These are phyloP conservation scores for Rhodosporidiobolus sp. DNA, from an alignment of 768 basidiomycete species.

Conservation along the genomic window DNA sequence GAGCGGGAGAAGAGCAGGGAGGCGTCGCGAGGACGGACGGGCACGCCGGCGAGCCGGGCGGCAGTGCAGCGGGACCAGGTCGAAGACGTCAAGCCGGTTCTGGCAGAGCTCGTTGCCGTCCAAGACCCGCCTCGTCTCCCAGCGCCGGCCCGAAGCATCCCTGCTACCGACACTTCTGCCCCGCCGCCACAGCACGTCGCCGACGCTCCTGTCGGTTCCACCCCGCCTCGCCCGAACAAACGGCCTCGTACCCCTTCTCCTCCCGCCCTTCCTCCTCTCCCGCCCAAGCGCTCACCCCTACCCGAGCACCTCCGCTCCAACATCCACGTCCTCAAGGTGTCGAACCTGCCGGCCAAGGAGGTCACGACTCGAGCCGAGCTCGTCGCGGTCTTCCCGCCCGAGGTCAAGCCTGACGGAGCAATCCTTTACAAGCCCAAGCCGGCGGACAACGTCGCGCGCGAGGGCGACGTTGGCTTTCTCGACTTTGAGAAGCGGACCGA, in stretches of 20 bases:
- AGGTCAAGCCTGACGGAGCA: background rate
- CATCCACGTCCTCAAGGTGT: slow-evolving; percentile 6
- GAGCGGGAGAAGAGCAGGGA: background rate
- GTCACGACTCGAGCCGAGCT: slow-evolving; percentile 3
- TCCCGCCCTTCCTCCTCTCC: slow-evolving; percentile 10
- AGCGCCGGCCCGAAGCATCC: background rate
- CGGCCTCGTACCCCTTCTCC: background rate
- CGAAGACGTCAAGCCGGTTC: slow-evolving; percentile 1
- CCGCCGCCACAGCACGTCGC: background rate
- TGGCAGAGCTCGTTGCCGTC: background rate
- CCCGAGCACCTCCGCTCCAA: background rate
- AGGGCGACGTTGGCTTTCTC: slow-evolving; percentile 16
- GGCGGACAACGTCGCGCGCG: background rate
- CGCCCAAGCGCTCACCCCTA: background rate
- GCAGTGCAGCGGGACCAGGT: background rate
- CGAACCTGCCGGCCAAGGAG: slow-evolving; percentile 1
- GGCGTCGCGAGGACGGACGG: background rate
- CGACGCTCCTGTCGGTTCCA: background rate
- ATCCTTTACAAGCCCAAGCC: background rate
- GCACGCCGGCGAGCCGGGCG: background rate
- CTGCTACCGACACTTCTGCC: background rate
- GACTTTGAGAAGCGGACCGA: slow-evolving; percentile 23
- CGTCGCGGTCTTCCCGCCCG: background rate
- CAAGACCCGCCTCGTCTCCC: background rate
- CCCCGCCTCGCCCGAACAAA: background rate